Conservation (phyloP, 768 basidiomycete genomes). For the Leccinum pellstonianum region DNA sequence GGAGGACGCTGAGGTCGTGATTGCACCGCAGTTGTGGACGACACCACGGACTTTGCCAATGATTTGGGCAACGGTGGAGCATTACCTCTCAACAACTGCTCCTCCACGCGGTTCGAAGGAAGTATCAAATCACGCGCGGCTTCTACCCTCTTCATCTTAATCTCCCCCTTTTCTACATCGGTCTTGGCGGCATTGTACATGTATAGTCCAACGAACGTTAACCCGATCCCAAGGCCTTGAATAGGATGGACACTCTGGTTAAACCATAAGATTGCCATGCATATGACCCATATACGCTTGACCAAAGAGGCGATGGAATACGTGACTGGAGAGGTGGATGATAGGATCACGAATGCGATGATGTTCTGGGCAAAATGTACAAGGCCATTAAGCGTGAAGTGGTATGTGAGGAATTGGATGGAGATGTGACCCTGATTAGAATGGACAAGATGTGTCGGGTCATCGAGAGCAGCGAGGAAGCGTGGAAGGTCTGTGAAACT, state of each 20-base stretch:
- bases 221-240: slow-evolving; percentile 83
- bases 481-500: slow-evolving; percentile 79
- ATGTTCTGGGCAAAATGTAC: slow-evolving; percentile 98
- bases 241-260: slow-evolving; percentile 79
- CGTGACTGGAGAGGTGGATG: slow-evolving; percentile 95
- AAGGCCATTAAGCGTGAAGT: slow-evolving; percentile 91
- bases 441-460: slow-evolving; percentile 44
- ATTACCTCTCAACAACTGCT: slow-evolving; percentile 45
- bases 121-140: slow-evolving; percentile 66
- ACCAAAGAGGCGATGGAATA: slow-evolving; percentile 98
- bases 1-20: slow-evolving; percentile 17
- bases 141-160: slow-evolving; percentile 76
- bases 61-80: slow-evolving; percentile 27
- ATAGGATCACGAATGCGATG: slow-evolving; percentile 94
- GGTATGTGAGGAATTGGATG: slow-evolving; percentile 67
- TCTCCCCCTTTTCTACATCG: slow-evolving; percentile 92
- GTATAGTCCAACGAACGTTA: slow-evolving; percentile 90
- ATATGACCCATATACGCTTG: slow-evolving; percentile 97
- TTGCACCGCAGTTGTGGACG: slow-evolving; percentile 28
- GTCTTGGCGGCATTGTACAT: slow-evolving; percentile 95
- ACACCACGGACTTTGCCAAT: slow-evolving; percentile 5
- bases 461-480: slow-evolving; percentile 48
- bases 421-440: slow-evolving; percentile 45
- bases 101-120: slow-evolving; percentile 65
- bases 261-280: slow-evolving; percentile 97